phyloP scores from a whole-genome alignment of 305 asterid genomes.

The Solanum chacoense region DNA sequence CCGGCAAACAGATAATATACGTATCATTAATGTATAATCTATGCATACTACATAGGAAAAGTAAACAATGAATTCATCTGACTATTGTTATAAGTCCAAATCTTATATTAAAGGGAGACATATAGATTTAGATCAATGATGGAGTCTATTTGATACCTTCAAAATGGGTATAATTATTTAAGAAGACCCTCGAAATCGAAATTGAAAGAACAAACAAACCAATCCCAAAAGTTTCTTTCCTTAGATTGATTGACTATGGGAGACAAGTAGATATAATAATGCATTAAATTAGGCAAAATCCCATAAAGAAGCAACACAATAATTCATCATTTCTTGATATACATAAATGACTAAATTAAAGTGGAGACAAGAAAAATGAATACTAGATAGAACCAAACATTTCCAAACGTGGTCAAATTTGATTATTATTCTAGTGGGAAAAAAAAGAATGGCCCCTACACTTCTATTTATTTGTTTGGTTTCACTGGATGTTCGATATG shows the following conservation, averaged over 20 bases:
- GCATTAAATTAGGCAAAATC: not conserved
- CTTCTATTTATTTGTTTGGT: not conserved
- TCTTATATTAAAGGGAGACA: not conserved
- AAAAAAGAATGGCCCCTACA: not conserved
- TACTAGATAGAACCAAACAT: not conserved
- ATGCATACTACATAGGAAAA: not conserved
- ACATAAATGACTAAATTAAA: not conserved
- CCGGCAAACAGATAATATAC: not conserved
- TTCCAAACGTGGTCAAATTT: not conserved
- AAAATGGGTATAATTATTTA: not conserved
- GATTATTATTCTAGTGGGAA: not conserved
- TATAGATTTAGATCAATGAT: not conserved
- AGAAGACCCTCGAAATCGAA: not conserved
- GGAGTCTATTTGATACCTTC: too few relatives aligned
- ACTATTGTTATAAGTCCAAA: not conserved
- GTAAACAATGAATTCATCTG: not conserved
- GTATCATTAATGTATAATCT: not conserved
- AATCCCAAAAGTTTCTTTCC: not conserved
- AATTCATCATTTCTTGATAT: not conserved
- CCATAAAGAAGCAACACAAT: not conserved
- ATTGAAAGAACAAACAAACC: not conserved
- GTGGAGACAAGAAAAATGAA: not conserved
- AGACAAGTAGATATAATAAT: not conserved
- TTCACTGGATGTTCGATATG: not conserved
- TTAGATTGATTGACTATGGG: not conserved